Evolutionary conservation across 2,329 filamentous ascomycete species (phyloP), one percentile per base, ranked within the genome.

Genomic region (Curvularia lunata): DNA sequence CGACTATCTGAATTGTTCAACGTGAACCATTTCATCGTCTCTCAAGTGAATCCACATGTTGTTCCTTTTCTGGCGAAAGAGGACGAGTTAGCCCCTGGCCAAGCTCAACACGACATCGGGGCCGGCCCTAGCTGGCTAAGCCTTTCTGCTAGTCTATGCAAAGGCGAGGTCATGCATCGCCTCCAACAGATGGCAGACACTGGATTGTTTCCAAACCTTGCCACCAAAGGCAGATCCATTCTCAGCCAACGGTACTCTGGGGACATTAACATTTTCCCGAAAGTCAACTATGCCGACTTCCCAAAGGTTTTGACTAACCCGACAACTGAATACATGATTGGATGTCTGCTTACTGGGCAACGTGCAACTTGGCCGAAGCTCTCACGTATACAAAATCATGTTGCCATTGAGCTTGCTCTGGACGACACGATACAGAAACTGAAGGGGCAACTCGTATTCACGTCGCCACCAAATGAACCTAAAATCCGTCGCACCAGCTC

Each of bases 21-120:
- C 71, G 93, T 97, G 73, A 97, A 97, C 71, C 94, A 97, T 74
- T 97, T 97, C 72, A 97, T 98, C 65, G 94, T 97, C 18, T 97
- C 92, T 0, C 94, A 98, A 74, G 92, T 97, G 49, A 98, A 98
- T 69, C 94, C 94, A 0, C 94, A 98, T 68, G 91, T 97, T 8
- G 86, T 96, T 0, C 91, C 92, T 0, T 97, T 98, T 69, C 80
- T 97, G 16, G 82, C 86, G 16, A 90, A 88, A 64, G 91, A 96
- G 56, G 90, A 92, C 59, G 83, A 84, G 25, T 75, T 84, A 1
- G 71, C 72, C 63, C 53, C 68, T 52, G 55, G 73, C 32, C 75
- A 76, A 50, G 68, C 71, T 9, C 70, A 77, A 25, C 69, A 75
- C 28, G 52, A 58, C 7, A 63, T 74, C 12, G 68, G 76, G 73